Conservation (phyloP, 768 basidiomycete species). For the Rubroboletus pulcherrimus region DNA sequence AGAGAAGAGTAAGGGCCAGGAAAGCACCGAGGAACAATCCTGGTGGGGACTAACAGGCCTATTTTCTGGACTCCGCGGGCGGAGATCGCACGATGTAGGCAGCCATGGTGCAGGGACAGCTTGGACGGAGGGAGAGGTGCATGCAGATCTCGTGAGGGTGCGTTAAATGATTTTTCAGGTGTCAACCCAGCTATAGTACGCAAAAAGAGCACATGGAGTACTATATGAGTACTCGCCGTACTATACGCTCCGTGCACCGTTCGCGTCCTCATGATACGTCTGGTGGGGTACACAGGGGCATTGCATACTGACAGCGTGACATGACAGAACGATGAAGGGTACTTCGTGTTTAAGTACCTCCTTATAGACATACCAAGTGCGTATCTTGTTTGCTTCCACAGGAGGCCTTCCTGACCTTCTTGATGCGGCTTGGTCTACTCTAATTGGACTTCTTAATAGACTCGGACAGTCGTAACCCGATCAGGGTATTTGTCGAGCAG, state of each 20-base stretch:
- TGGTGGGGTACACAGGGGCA: slow-evolving; percentile 1
- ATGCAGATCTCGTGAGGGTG: slow-evolving; percentile 74
- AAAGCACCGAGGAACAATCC: slow-evolving; percentile 30
- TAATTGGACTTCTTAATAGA: slow-evolving; percentile 35
- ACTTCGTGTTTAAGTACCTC: slow-evolving; percentile 75
- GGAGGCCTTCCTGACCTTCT: neutral
- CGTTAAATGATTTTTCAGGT: slow-evolving; percentile 22
- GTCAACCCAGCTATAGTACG: neutral
- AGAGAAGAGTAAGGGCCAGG: slow-evolving; percentile 29
- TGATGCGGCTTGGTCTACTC: slow-evolving; percentile 6
- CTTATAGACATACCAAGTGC: slow-evolving; percentile 77
- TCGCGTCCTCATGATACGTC: neutral
- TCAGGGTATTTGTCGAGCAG: slow-evolving; percentile 69
- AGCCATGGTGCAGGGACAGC: slow-evolving; percentile 36
- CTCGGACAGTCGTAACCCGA: slow-evolving; percentile 57
- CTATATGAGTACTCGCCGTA: neutral
- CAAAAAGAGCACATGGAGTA: neutral
- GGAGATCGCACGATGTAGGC: slow-evolving; percentile 32
- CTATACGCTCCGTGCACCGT: neutral
- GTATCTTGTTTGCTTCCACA: slow-evolving; percentile 30
- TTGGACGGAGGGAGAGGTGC: slow-evolving; percentile 77
- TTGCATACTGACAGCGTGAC: slow-evolving; percentile 10
- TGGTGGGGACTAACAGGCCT: slow-evolving; percentile 61
- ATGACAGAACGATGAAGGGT: slow-evolving; percentile 65
- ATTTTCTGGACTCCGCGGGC: slow-evolving; percentile 59